Base-by-base conservation (phyloP, 2,329 filamentous ascomycete species). In the Tricladium varicosporioides region DNA sequence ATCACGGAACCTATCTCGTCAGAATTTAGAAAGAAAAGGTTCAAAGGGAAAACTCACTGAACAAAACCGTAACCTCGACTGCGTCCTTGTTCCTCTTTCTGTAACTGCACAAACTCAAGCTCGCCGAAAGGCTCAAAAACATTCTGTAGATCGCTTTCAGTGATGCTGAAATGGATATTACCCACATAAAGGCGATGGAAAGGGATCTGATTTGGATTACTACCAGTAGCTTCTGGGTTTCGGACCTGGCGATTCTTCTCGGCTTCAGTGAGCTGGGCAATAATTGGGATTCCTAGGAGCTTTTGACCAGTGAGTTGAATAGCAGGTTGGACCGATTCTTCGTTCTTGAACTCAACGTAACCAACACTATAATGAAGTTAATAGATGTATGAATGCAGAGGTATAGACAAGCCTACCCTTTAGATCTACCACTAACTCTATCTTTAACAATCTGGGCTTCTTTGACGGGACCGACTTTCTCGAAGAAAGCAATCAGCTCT, bases 81-180 rank as follows among this genome's bases (percentile, higher is more conserved):
- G 58, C 92, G 87, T 53, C 89, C 89, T 61, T 83, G 87, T 65
- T 97, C 94, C 69, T 99, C 95, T 76, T 96, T 97, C 74, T 99
- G 95, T 57, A 99, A 82, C 72, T 97, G 92, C 58, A 97, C 92
- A 74, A 97, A 97, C 73, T 97, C 94, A 57, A 99, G 87, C 77
- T 96, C 92, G 67, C 94, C 94, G 75, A 97, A 99, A 1, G 94
- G 93, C 76, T 95, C 91, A 74, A 99, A 99, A 60, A 99, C 92
- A 72, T 93, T 92, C 80, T 93, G 88, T 64, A 99, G 80, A 76
- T 99, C 95, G 73, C 88, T 86, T 76, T 99, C 94, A 71, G 92
- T 97, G 73, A 99, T 96, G 73, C 92, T 97, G 82, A 99, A 99
- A 79, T 99, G 94, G 67, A 99, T 97, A 73, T 99, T 99, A 75